These are phyloP conservation scores for Pichia nakasei DNA, from an alignment of 805 yeast genomes.

Conservation along the genomic window DNA sequence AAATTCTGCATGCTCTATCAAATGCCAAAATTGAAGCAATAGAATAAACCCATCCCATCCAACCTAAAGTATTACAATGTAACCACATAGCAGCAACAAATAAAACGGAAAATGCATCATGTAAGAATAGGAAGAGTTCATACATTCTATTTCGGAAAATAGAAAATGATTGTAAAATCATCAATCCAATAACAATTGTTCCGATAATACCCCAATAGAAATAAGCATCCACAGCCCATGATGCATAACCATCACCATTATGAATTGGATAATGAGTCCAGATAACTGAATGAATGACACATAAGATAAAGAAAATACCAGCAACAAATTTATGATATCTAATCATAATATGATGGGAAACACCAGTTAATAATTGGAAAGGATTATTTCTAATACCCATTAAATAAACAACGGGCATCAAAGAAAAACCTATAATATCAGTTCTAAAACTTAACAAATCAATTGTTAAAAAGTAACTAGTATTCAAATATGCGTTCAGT, in stretches of 20 bases:
- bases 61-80: constrained; percentile 33
- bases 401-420: constrained; percentile 50
- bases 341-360: constrained; percentile 53
- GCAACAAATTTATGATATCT: constrained; percentile 62
- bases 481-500: constrained; percentile 31
- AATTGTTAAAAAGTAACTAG: constrained; percentile 22
- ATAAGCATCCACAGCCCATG: constrained; percentile 38
- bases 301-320: constrained; percentile 38
- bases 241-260: constrained; percentile 32
- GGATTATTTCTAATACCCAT: constrained; percentile 73
- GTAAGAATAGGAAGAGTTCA: constrained; percentile 34
- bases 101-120: constrained; percentile 30
- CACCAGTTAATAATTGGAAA: constrained; percentile 50
- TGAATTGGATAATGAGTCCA: constrained; percentile 36
- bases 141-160: constrained; percentile 29
- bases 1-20: constrained; percentile 32
- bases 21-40: constrained; percentile 31
- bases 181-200: constrained; percentile 10
- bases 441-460: constrained; percentile 45
- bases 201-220: constrained; percentile 31
- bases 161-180: constrained; percentile 16
- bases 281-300: constrained; percentile 47
- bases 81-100: constrained; percentile 33
- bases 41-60: constrained; percentile 35
- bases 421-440: constrained; percentile 39